Evolutionary conservation across 2,329 filamentous ascomycete genomes (phyloP).

Genomic region (Calonectria naviculata): DNA sequence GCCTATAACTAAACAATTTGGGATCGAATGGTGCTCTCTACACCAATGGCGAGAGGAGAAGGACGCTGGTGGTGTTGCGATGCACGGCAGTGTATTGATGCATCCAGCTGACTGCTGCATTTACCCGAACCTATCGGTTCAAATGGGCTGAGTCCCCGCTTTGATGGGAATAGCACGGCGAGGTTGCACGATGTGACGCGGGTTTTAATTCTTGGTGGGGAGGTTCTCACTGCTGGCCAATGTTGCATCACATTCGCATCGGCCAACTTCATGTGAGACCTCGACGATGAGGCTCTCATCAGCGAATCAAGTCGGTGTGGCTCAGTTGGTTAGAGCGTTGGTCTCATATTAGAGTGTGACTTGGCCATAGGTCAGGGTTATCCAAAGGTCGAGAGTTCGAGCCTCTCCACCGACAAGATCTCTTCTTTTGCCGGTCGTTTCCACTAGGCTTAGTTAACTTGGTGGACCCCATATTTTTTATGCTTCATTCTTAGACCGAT

Average conservation of each 20-base stretch:
- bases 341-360: slow-evolving; percentile 1
- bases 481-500: no score
- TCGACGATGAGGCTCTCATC: not conserved
- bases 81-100: not conserved
- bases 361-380: not conserved
- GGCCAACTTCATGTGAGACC: not conserved
- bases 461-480: no score
- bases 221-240: not conserved
- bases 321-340: slow-evolving; percentile 9
- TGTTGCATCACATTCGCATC: no score
- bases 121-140: not conserved
- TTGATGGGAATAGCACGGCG: not conserved
- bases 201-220: no score
- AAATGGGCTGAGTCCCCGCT: not conserved
- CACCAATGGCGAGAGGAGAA: not conserved
- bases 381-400: slow-evolving; percentile 9
- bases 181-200: not conserved
- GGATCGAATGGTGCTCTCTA: no score
- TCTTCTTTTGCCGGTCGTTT: not conserved
- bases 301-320: not conserved
- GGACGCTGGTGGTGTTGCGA: not conserved
- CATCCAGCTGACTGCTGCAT: not conserved
- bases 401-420: not conserved
- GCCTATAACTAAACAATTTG: not conserved
- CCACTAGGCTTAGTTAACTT: no score